Base-by-base conservation (phyloP, 768 basidiomycete genomes). In the Suillus subaureus region DNA sequence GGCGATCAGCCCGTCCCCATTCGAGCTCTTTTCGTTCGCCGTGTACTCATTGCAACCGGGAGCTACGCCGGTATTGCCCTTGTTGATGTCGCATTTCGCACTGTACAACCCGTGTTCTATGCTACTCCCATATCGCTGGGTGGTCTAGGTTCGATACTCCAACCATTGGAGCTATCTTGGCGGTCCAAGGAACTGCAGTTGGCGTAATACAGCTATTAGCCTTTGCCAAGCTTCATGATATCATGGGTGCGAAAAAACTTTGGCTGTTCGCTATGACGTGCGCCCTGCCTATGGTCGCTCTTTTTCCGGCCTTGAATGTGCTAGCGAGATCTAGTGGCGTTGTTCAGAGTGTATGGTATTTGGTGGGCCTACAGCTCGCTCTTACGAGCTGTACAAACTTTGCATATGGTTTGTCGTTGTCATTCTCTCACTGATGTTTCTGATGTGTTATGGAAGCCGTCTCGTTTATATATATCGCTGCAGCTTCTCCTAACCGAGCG, bases 391-490 rank as follows among this genome's bases (percentile, higher is more conserved):
- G 83, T 23, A 61, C 86, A 49, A 80, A 78, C 68, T 60, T 28
- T 78, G 39, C 57, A 60, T 40, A 42, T 28, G 39, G 39, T 60
- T 42, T 28, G 57, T n/a, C 57, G 6, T 28, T 1, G 12, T 31
- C n/a, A 28, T n/a, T 12, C 23, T 16, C 51, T 61, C 58, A 47
- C 16, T 42, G 28, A 33, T 31, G 21, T 16, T 12, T 21, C 45
- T 55, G 18, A 56, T 45, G 40, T 55, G 26, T 35, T 28, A 57
- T 57, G 61, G 18, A 61, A 91, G 91, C 87, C 16, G 82, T 87
- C 40, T 79, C 89, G 40, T 90, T 91, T 75, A 90, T 92, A 61
- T 90, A 84, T 70, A 86, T 93, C 64, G 79, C 83, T 54, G 84
- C 85, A 35, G 82, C 90, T 33, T 79, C 91, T 0, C 90, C 90